Conservation (phyloP, 2,329 filamentous ascomycete genomes). For the Ilyonectria mors-panacis region DNA sequence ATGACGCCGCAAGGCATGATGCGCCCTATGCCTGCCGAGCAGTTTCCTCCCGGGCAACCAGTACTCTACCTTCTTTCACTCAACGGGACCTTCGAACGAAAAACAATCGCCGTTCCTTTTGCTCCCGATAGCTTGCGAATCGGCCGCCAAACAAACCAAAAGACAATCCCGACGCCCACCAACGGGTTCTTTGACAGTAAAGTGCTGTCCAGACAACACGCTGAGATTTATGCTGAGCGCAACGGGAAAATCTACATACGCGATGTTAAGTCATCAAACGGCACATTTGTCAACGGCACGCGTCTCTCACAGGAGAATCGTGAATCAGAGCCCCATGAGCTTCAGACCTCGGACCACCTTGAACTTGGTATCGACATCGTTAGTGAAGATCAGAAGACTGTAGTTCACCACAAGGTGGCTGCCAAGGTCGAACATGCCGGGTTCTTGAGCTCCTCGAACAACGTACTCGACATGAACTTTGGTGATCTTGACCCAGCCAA, state of each 20-base stretch:
- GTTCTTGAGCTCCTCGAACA: slow-evolving; percentile 80
- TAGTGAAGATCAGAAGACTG: slow-evolving; percentile 97
- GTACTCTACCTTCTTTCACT: slow-evolving; percentile 90
- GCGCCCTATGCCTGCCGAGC: slow-evolving; percentile 75
- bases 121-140: slow-evolving; percentile 95
- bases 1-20: slow-evolving; percentile 65
- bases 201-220: slow-evolving; percentile 94
- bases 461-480: slow-evolving; percentile 90
- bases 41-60: slow-evolving; percentile 75
- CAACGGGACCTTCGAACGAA: slow-evolving; percentile 97
- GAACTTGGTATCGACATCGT: slow-evolving; percentile 99
- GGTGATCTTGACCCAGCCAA: slow-evolving; percentile 90
- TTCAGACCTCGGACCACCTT: slow-evolving; percentile 91
- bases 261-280: slow-evolving; percentile 98
- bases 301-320: slow-evolving; percentile 93
- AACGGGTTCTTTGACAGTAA: slow-evolving; percentile 99
- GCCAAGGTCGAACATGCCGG: slow-evolving; percentile 97
- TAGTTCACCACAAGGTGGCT: slow-evolving; percentile 98
- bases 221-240: slow-evolving; percentile 90
- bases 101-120: slow-evolving; percentile 94
- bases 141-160: slow-evolving; percentile 96
- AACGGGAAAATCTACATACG: slow-evolving; percentile 95
- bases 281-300: slow-evolving; percentile 95
- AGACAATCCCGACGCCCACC: slow-evolving; percentile 89
- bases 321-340: slow-evolving; percentile 94